Evolutionary conservation across 2,329 filamentous ascomycete species (phyloP), one percentile per base, ranked within the genome.

Genomic region (Penicillium sp.): DNA sequence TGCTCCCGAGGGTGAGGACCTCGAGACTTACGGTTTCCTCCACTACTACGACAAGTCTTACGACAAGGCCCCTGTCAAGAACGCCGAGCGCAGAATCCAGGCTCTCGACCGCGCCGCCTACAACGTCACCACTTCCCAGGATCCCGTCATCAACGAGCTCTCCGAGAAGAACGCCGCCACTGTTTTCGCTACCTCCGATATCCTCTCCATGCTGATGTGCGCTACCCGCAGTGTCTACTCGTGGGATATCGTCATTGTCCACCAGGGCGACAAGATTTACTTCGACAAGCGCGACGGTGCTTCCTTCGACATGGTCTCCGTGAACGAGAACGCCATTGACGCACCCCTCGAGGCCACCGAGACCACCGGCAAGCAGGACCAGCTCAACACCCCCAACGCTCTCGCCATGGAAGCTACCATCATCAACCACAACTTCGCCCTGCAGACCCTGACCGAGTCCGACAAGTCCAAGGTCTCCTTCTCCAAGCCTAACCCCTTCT

Each of bases 381-480:
- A 84, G 62, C 88, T 99, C 78, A 99, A 99, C 84, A 92, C 92
- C 70, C 94, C 94, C n/a, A 79, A 81, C 51, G 91, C 92, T 50
- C 86, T 99, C 54, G 93, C 95, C 69, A 88, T 97, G 75, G 94
- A 99, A 79, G 94, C 94, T 51, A 99, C 94, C 48, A 95, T 97
- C 81, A 99, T 99, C 84, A 99, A 99, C 85, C 94, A 97, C 84
- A 96, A 97, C 82, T 99, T 99, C 76, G 89, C 91, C 65, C 90
- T 96, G 76, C 94, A 99, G 81, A 91, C 95, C 48, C 92, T 99
- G 63, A 77, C 85, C 66, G 94, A 99, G 81, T 88, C 83, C 64
- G 85, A 91, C 60, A 82, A 79, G 59, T 80, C 85, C 72, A 95
- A 94, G 81, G 82, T 92, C 61, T 84, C 89, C 65, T 94, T 97